Base-by-base conservation (phyloP, 1,284 basidiomycete species). In the Austroboletus novae-zelandiae region DNA sequence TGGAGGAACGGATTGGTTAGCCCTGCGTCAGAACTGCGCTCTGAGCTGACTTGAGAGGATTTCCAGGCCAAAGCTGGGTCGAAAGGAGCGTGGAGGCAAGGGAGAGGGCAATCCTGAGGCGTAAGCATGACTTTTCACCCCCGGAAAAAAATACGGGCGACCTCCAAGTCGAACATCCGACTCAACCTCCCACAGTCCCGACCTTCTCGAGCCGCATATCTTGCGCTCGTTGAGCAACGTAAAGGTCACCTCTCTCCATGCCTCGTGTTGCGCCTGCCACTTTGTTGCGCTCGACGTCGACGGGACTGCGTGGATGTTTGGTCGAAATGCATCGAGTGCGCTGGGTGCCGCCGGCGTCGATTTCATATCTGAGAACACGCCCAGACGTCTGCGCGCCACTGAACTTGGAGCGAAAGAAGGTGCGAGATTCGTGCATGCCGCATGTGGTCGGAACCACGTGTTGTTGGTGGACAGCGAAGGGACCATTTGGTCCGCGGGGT, bases 301-400 rank as follows among this genome's bases (percentile, higher is more conserved):
- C 46, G 94, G 94, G 18, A 75, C 79, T 18, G 93, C 91, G 4
- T 95, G 90, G 83, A 68, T 95, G 60, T 90, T 94, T 65, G 94
- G 94, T 2, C 81, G 91, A 42, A 91, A 93, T 68, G 79, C 80
- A 54, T 77, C 76, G 47, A 72, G 74, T 53, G 74, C 77, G 32
- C 73, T 89, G 39, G 84, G 89, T 29, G 67, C 82, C 15, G 57
- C 77, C 14, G 73, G 69, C 32, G 73, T 74, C 50, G 83, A 84
- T 50, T 72, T 69, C 47, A 74, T 93, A 51, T 84, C 86, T 15
- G 88, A 92, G 71, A 84, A 83, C 65, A 80, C 78, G 49, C 91
- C 87, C 20, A 76, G 76, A 64, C 78, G 77, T 53, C 65, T 92
- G 53, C 80, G 74, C 27, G 78, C 89, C 1, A 65, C 66, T 10